Conservation (phyloP, 2,329 filamentous ascomycete genomes). For the Fusarium sambucinum region DNA sequence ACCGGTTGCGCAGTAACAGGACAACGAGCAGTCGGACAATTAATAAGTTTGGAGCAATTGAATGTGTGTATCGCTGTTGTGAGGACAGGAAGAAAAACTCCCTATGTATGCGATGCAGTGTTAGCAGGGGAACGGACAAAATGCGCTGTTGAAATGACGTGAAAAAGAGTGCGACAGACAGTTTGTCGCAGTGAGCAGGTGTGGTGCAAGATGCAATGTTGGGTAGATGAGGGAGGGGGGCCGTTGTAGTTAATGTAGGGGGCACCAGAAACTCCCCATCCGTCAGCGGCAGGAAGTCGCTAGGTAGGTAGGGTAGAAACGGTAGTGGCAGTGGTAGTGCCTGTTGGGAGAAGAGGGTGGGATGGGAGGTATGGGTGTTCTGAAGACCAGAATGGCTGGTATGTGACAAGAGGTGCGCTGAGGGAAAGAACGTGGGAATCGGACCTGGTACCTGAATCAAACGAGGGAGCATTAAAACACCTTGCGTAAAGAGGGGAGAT, state of each 20-base stretch:
- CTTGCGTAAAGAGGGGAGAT: constrained; percentile 29
- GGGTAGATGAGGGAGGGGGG: constrained; percentile 31
- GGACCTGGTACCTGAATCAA: constrained; percentile 39
- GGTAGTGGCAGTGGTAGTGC: constrained; percentile 39
- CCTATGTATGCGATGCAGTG: constrained; percentile 24
- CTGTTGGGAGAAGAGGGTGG: constrained; percentile 36
- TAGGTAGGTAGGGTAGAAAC: constrained; percentile 36
- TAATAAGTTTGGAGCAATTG: constrained; percentile 13
- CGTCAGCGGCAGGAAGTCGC: constrained; percentile 22
- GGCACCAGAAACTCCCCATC: constrained; percentile 29
- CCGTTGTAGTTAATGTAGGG: constrained; percentile 45
- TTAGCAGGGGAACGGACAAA: constrained; percentile 24
- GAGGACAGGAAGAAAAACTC: constrained; percentile 5
- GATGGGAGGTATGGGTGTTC: constrained; percentile 35
- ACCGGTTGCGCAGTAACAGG: constrained; percentile 16
- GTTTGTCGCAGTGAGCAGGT: constrained; percentile 40
- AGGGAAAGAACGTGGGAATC: constrained; percentile 29
- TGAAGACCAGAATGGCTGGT: constrained; percentile 31
- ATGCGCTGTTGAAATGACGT: constrained; percentile 36
- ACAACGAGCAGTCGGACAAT: neutral
- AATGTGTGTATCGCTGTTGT: neutral
- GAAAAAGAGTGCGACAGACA: constrained; percentile 42
- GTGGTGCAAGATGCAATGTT: constrained; percentile 47
- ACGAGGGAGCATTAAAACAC: constrained; percentile 34
- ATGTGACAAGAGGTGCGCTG: constrained; percentile 35